phyloP scores from a whole-genome alignment of 2,329 filamentous ascomycete species.

The Penicillium sp. region DNA sequence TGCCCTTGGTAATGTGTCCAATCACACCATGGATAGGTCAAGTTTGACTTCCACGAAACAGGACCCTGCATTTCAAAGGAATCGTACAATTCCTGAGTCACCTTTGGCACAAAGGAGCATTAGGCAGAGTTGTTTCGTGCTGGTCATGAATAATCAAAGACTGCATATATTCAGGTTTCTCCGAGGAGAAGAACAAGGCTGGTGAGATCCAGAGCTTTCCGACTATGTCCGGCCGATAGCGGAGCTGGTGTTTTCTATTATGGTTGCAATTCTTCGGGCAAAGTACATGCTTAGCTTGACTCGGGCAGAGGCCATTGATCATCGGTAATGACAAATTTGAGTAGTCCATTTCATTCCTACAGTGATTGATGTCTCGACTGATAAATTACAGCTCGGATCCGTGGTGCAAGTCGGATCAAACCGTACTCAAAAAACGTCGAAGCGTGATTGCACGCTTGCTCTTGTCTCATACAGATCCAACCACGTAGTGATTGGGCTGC shows the following conservation, averaged over 20 bases:
- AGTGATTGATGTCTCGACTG: constrained; percentile 34
- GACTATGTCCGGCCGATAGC: constrained; percentile 17
- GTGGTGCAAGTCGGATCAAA: constrained; percentile 33
- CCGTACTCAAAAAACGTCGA: constrained; percentile 50
- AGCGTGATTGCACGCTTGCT: constrained; percentile 28
- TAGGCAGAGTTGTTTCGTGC: no score
- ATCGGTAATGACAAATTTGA: no score
- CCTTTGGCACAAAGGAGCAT: not conserved
- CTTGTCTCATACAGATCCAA: constrained; percentile 44
- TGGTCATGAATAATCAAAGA: no score
- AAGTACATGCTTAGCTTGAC: no score
- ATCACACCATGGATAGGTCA: no score
- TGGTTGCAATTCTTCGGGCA: no score
- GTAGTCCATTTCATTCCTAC: not conserved
- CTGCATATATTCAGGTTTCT: no score
- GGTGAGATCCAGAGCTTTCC: constrained; percentile 22
- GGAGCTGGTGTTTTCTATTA: no score
- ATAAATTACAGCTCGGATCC: constrained; percentile 44
- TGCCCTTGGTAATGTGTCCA: constrained; percentile 4
- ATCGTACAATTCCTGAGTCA: not conserved
- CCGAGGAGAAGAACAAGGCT: constrained; percentile 13
- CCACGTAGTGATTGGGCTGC: constrained; percentile 20
- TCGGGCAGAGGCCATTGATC: no score
- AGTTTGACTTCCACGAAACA: no score
- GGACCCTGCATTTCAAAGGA: no score